Conservation (phyloP, 2,329 filamentous ascomycete genomes). For the Coccinonectria pachysandricola region DNA sequence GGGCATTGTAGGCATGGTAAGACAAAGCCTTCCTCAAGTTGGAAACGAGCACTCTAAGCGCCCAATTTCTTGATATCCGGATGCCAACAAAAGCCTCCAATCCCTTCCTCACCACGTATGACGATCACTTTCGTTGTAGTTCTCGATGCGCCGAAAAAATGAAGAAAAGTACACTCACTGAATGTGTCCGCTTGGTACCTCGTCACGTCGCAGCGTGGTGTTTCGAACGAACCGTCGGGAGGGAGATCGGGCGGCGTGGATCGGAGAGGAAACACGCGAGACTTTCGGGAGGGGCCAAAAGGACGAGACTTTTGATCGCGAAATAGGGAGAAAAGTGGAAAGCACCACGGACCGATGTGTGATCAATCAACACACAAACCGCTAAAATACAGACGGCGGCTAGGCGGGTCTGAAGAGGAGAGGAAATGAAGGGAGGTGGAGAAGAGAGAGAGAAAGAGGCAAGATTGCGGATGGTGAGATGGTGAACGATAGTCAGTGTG, state of each 20-base stretch:
- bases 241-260: constrained; percentile 12
- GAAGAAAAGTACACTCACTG: constrained; percentile 1
- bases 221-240: constrained; percentile 10
- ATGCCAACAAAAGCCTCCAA: background rate
- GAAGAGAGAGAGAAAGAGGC: constrained; percentile 6
- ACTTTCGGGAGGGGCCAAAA: constrained; percentile 17
- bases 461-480: constrained; percentile 10
- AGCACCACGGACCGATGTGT: constrained; percentile 9
- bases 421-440: constrained; percentile 7
- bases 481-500: constrained; percentile 17
- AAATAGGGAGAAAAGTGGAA: constrained; percentile 10
- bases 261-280: constrained; percentile 18
- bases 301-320: constrained; percentile 13
- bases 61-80: background rate
- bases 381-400: constrained; percentile 13
- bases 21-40: no score
- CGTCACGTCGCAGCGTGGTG: constrained; percentile 1
- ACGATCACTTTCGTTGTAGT: background rate
- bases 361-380: constrained; percentile 15
- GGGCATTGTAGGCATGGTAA: background rate
- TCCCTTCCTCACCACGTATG: background rate
- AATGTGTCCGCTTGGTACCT: no score
- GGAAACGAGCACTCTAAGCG: no score
- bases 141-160: no score
- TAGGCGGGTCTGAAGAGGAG: constrained; percentile 7